Conservation (phyloP, 768 basidiomycete species). For the Tylopilus vinaceipallidus region DNA sequence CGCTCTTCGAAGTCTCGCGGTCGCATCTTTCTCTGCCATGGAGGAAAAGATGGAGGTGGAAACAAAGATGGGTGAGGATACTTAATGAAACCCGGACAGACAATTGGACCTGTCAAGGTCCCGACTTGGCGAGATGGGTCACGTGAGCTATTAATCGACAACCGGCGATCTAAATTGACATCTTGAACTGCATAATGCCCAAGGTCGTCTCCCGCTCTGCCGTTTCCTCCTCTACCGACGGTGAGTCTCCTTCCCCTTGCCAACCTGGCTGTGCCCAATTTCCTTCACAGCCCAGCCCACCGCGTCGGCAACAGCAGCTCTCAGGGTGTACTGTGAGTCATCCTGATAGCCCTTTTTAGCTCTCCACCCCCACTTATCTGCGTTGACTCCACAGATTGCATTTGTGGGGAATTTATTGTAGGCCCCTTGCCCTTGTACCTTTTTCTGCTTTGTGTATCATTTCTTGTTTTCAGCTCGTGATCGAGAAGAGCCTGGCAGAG, state of each 20-base stretch:
- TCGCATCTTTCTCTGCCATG: conserved; percentile 85
- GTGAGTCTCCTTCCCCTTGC: conserved; percentile 38
- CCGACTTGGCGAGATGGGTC: conserved; percentile 18
- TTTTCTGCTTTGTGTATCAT: not conserved
- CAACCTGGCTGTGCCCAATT: not conserved
- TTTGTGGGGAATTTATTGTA: conserved; percentile 86
- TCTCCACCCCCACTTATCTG: conserved; percentile 7
- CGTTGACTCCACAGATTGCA: conserved; percentile 57
- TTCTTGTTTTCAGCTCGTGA: conserved; percentile 58
- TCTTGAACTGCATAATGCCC: conserved; percentile 55
- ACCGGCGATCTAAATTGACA: conserved; percentile 1
- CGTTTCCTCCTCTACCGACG: conserved; percentile 85
- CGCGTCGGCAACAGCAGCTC: conserved; percentile 70
- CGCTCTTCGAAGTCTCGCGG: conserved; percentile 70
- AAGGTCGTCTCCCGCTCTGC: conserved; percentile 90
- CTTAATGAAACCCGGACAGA: conserved; percentile 20
- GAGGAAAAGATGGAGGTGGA: conserved; percentile 23
- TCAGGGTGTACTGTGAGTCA: conserved; percentile 78
- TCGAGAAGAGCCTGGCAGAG: conserved; percentile 68
- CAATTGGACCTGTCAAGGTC: conserved; percentile 23
- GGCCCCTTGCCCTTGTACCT: conserved; percentile 29
- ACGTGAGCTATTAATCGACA: conserved; percentile 24
- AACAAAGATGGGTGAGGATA: conserved; percentile 22
- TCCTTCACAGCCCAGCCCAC: conserved; percentile 63
- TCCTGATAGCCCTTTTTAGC: conserved; percentile 6